Conservation (phyloP, 257 asterid species). For the Solanum chilense region DNA sequence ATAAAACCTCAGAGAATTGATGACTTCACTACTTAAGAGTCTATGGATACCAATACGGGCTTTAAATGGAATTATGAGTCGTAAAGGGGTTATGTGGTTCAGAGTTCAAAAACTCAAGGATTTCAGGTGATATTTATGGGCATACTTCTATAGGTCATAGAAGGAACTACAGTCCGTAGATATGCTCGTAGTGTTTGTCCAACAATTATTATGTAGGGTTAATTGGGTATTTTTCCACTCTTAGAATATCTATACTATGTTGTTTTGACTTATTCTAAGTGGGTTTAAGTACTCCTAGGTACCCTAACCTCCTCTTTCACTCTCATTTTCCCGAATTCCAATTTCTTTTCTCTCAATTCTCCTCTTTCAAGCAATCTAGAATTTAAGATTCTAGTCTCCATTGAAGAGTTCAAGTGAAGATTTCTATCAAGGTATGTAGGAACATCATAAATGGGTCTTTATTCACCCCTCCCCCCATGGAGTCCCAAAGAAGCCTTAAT, state of each 20-base stretch:
- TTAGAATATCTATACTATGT: neutral
- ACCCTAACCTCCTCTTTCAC: neutral
- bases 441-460: neutral
- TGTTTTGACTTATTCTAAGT: neutral
- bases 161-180: neutral
- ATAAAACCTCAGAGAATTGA: neutral
- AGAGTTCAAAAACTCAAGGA: neutral
- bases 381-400: neutral
- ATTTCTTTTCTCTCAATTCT: neutral
- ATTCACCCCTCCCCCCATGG: neutral
- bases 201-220: neutral
- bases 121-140: neutral
- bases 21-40: neutral
- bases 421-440: neutral
- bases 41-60: neutral
- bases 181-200: neutral
- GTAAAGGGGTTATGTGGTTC: neutral
- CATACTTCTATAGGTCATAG: neutral
- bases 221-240: neutral
- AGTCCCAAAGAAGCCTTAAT: neutral
- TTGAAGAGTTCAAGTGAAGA: neutral
- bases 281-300: neutral
- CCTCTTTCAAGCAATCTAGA: neutral
- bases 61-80: neutral
- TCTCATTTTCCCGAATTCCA: neutral